These are phyloP conservation scores for Saturnispora sanitii DNA, from an alignment of 805 yeast species.

Conservation along the genomic window DNA sequence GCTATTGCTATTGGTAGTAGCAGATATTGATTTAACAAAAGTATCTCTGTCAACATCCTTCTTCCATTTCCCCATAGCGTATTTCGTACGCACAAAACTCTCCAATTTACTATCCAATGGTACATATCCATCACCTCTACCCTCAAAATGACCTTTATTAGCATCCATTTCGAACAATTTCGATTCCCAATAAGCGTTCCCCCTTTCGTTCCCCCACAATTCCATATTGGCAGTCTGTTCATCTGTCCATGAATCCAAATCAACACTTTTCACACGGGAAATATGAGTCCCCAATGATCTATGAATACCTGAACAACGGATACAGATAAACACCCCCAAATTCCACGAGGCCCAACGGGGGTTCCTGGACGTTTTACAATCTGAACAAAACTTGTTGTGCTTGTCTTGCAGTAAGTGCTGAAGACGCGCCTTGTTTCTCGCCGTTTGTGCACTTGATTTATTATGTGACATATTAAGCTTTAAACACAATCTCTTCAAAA, in stretches of 20 bases:
- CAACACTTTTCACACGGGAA: conserved; percentile 85
- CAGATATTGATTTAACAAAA: conserved; percentile 14
- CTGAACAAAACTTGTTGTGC: conserved; percentile 75
- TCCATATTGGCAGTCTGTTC: conserved; percentile 79
- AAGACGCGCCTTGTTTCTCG: conserved; percentile 60
- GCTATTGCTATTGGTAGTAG: conserved; percentile 5
- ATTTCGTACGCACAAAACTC: conserved; percentile 85
- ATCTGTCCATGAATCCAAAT: conserved; percentile 93
- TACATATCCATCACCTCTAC: conserved; percentile 45
- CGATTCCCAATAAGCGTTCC: conserved; percentile 79
- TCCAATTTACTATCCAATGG: conserved; percentile 83
- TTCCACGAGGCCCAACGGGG: conserved; percentile 99
- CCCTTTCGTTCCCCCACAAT: conserved; percentile 74
- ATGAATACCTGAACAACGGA: conserved; percentile 92
- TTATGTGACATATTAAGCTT: conserved; percentile 14
- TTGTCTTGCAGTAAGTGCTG: conserved; percentile 68
- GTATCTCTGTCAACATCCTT: conserved; percentile 37
- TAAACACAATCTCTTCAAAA: too few relatives aligned
- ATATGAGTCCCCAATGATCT: conserved; percentile 94
- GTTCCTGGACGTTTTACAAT: conserved; percentile 80
- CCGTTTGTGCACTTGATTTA: conserved; percentile 19
- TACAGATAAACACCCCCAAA: conserved; percentile 85
- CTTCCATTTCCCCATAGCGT: conserved; percentile 81
- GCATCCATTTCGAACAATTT: conserved; percentile 24
- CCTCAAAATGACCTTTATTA: conserved; percentile 5